Evolutionary conservation across 768 basidiomycete genomes (phyloP), one percentile per base, ranked within the genome.

Genomic region (Saitozyma podzolica): DNA sequence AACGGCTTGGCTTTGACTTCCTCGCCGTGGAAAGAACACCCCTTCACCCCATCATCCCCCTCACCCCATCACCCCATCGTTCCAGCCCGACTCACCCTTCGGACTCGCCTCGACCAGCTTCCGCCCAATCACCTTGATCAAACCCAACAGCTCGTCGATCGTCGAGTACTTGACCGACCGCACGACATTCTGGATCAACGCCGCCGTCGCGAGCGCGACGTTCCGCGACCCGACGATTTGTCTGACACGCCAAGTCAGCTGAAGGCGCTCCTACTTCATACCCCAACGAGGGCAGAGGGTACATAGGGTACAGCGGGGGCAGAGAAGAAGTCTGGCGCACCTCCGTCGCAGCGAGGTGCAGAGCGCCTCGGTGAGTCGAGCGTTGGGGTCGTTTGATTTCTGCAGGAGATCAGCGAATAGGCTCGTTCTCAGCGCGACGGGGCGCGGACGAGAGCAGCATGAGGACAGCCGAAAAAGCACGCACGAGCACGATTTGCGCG

Each of bases 71-170:
- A 50, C 29, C 29, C 29, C 29, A 29, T 29, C 29, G 29, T 5
- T 29, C 29, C 29, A 29, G 29, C 29, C 29, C 29, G 29, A 66
- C 70, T 58, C 62, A 93, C 95, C 95, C 86, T 95, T 96, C 11
- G 94, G 92, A 75, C 97, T 93, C 9, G 95, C 92, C 17, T 92
- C 90, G 8, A 90, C 87, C 48, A 99, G 80, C 67, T 85, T 86
- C 66, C 86, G 83, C 4, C 95, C 96, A 9, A 92, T 89, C 53
- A 82, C 81, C 58, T 89, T 87, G 65, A 99, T 88, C 60, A 90
- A 85, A 52, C 84, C 83, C 4, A 92, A 84, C 2, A 98, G 83
- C 66, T 94, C 90, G 49, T 91, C 89, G 70, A 97, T 88, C 68
- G 89, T 91, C 20, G 86, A 86, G 72, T 96, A 96, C 53, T 86